Base-by-base conservation (phyloP, 208 protist species). In the Crithidia sp. region DNA sequence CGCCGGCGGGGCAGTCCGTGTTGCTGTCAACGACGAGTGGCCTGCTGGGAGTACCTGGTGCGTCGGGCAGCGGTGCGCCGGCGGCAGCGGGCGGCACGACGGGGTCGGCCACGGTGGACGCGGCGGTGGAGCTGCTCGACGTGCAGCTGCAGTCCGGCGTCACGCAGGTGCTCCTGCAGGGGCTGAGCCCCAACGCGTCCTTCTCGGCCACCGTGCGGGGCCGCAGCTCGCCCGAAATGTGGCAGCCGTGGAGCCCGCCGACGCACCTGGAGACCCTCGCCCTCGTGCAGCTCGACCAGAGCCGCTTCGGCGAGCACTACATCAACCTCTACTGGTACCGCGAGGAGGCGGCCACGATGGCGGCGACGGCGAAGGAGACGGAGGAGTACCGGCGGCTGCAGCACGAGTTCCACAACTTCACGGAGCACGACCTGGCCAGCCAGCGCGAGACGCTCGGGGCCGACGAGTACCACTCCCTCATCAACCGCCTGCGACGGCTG, bases 241-340 rank as follows among this genome's bases (percentile, higher is more conserved):
- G 94, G 94, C 87, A 91, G 76, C 83, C 89, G 53, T 98, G 94
- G 92, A 94, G 89, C 72, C 56, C 59, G 41, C 65, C 50, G 3
- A 74, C 67, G 19, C 9, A 54, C 12, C 74, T 96, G n/a, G 60
- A 61, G 52, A 97, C 92, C 16, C 80, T 98, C 54, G 56, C 79
- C 4, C 72, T 82, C 5, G 82, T 98, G 39, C 74, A 84, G 69
- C 89, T 98, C 9, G 77, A 81, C 47, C 91, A 98, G 60, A 83
- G 76, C 68, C 86, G 91, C 54, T 95, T 96, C 74, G 91, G 91
- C 47, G 94, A 98, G 73, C 91, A 97, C 68, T 98, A 95, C 81
- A 94, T 97, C 62, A 95, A 95, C 73, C 79, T 98, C 19, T 95
- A 88, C 67, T 98, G 94, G 92, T 85, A 92, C 70, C 90, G 94